phyloP scores from a whole-genome alignment of 2,329 filamentous ascomycete genomes.

The Aspergillus thermomutatus region DNA sequence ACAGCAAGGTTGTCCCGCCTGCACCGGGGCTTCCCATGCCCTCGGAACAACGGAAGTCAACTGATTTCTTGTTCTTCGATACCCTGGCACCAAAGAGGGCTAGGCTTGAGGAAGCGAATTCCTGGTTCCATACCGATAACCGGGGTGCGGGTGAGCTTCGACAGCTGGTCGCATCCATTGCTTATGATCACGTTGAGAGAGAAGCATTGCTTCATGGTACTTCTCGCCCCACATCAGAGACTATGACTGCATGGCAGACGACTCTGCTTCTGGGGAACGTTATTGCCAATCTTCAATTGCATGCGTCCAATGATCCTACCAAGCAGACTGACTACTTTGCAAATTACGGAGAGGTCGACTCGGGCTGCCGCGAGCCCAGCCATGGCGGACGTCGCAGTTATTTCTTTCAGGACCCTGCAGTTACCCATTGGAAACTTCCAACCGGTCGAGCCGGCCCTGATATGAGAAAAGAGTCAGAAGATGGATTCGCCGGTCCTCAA shows the following conservation, averaged over 20 bases:
- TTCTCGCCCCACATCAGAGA: constrained; percentile 2
- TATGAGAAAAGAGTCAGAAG: not conserved
- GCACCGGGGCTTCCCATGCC: constrained; percentile 18
- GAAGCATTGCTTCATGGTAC: constrained; percentile 3
- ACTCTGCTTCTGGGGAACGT: constrained; percentile 20
- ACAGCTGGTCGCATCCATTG: constrained; percentile 16
- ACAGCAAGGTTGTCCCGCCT: constrained; percentile 3
- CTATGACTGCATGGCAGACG: constrained; percentile 10
- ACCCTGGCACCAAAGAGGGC: not conserved
- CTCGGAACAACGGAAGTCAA: not conserved
- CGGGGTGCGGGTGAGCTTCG: constrained; percentile 16
- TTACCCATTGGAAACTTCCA: constrained; percentile 6
- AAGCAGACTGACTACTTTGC: constrained; percentile 14
- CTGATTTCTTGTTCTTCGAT: not conserved
- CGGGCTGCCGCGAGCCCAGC: constrained; percentile 12
- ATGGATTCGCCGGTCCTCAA: not conserved
- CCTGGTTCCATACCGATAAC: constrained; percentile 23
- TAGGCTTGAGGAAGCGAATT: constrained; percentile 14
- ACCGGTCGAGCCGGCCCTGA: not conserved
- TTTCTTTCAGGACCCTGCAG: constrained; percentile 18
- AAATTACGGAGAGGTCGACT: constrained; percentile 10
- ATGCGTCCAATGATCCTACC: constrained; percentile 7
- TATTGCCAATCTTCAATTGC: constrained; percentile 20
- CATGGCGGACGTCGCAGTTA: constrained; percentile 18
- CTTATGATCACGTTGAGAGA: constrained; percentile 12